phyloP scores from a whole-genome alignment of 1,139 yeast species.

The Spathaspora sp. region DNA sequence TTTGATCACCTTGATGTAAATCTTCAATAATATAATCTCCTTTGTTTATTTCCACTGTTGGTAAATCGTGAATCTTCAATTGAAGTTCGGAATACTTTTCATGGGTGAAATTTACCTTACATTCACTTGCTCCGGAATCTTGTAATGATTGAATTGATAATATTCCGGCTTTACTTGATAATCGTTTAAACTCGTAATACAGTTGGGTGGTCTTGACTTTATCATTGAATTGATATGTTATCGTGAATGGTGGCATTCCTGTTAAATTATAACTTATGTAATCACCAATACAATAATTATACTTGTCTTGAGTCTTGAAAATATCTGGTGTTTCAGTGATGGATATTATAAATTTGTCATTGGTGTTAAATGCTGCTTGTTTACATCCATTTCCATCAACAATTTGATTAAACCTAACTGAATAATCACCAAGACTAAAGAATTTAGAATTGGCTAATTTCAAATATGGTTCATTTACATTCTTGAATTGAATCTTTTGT shows the following conservation, averaged over 20 bases:
- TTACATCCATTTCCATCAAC: constrained; percentile 73
- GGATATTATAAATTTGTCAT: constrained; percentile 44
- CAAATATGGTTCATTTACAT: constrained; percentile 17
- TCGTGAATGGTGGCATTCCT: constrained; percentile 78
- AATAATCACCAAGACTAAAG: constrained; percentile 48
- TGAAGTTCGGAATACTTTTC: constrained; percentile 43
- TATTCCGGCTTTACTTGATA: constrained; percentile 80
- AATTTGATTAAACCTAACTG: constrained; percentile 55
- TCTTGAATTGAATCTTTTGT: constrained; percentile 14
- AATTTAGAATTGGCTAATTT: constrained; percentile 15
- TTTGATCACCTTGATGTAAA: constrained; percentile 88
- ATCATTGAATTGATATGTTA: constrained; percentile 73
- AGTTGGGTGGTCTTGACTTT: constrained; percentile 59
- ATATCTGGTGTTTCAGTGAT: constrained; percentile 80
- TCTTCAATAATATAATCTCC: constrained; percentile 73
- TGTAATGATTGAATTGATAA: constrained; percentile 66
- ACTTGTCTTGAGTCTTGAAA: constrained; percentile 35
- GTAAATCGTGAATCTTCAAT: constrained; percentile 71
- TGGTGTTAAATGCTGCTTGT: constrained; percentile 37
- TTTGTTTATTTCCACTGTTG: constrained; percentile 85
- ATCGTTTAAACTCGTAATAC: constrained; percentile 54
- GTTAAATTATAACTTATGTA: constrained; percentile 71
- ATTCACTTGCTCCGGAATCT: constrained; percentile 72
- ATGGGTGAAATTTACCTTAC: constrained; percentile 59
- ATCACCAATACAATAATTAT: constrained; percentile 86